phyloP scores from a whole-genome alignment of 2,329 filamentous ascomycete genomes.

The Hymenoscyphus fraxineus region DNA sequence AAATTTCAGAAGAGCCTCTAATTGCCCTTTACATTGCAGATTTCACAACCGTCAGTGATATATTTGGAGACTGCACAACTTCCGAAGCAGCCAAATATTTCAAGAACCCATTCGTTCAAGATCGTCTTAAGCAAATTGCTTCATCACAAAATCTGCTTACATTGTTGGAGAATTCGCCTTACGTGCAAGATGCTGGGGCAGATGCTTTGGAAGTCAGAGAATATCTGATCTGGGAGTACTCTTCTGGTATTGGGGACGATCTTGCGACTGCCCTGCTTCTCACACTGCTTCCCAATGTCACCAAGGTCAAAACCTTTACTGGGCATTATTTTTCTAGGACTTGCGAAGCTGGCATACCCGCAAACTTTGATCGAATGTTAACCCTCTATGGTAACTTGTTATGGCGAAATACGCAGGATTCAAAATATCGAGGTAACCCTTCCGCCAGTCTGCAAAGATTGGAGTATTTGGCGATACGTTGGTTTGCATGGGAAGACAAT shows the following conservation, averaged over 20 bases:
- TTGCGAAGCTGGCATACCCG: background rate
- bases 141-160: background rate
- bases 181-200: background rate
- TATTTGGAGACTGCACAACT: background rate
- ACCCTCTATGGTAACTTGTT: background rate
- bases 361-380: background rate
- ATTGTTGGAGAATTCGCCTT: background rate
- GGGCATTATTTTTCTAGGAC: background rate
- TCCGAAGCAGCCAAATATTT: background rate
- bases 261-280: background rate
- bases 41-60: background rate
- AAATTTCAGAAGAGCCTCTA: background rate
- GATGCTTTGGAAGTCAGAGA: background rate
- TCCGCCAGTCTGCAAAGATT: too few relatives aligned
- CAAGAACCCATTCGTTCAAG: background rate
- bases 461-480: too few relatives aligned
- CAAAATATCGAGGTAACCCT: too few relatives aligned
- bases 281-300: background rate
- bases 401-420: background rate
- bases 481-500: too few relatives aligned
- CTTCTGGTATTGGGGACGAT: background rate
- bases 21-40: background rate
- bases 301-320: background rate
- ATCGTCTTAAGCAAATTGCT: background rate
- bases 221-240: background rate